These are phyloP conservation scores for Russula sp. DNA, from an alignment of 768 basidiomycete genomes.

Conservation along the genomic window DNA sequence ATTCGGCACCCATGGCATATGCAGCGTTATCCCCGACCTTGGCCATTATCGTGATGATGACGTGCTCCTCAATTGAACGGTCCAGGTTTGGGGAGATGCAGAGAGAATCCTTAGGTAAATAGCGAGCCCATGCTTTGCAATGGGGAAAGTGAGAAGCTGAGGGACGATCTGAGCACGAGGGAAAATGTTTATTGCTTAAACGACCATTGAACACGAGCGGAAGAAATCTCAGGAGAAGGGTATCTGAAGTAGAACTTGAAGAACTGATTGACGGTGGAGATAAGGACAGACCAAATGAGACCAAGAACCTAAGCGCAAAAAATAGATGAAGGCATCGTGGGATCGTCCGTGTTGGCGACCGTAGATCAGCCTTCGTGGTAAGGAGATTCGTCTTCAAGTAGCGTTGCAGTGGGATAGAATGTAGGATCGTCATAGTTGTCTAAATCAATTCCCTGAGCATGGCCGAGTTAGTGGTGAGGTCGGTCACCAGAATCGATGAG, in stretches of 20 bases:
- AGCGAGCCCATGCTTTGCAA: conserved; percentile 54
- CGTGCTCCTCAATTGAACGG: conserved; percentile 76
- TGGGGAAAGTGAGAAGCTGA: conserved; percentile 62
- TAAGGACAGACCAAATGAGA: conserved; percentile 46
- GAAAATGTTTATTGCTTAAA: background rate
- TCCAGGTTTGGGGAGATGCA: conserved; percentile 52
- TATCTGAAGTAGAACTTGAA: conserved; percentile 72
- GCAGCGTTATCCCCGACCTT: conserved; percentile 32
- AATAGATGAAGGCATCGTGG: conserved; percentile 34
- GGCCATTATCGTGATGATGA: conserved; percentile 42
- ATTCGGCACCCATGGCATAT: conserved; percentile 28
- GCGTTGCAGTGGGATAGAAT: conserved; percentile 29
- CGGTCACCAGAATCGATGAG: no score
- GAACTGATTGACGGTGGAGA: conserved; percentile 74
- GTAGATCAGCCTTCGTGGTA: conserved; percentile 50
- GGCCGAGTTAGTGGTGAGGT: no score
- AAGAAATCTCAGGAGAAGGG: conserved; percentile 35
- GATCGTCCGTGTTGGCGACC: conserved; percentile 45
- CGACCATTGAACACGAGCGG: background rate
- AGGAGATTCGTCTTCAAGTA: conserved; percentile 43
- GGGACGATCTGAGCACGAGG: conserved; percentile 44
- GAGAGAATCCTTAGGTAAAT: conserved; percentile 47
- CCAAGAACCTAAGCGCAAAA: conserved; percentile 37
- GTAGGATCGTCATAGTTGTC: conserved; percentile 33
- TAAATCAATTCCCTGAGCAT: conserved; percentile 12